Conservation (phyloP, 805 yeast genomes). For the Kodamaea lidongshanica region DNA sequence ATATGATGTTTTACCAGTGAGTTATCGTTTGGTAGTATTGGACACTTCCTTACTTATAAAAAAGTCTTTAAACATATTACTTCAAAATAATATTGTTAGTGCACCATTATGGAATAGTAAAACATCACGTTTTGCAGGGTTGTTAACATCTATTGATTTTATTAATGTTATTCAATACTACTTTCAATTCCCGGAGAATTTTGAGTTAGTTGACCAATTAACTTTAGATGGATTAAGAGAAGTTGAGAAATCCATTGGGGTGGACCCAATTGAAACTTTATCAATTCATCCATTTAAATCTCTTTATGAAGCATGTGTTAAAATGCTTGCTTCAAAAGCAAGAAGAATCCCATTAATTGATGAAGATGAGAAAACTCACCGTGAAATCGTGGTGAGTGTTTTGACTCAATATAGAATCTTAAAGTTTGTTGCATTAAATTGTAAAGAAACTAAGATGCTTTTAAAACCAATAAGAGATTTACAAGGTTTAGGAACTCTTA, state of each 20-base stretch:
- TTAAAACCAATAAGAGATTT: conserved; percentile 69
- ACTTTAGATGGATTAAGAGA: conserved; percentile 81
- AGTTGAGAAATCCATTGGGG: conserved; percentile 83
- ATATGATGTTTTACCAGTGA: conserved; percentile 93
- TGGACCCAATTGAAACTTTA: conserved; percentile 75
- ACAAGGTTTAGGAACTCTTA: conserved; percentile 50
- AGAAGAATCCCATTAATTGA: conserved; percentile 93
- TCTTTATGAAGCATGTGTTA: conserved; percentile 85
- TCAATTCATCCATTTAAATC: conserved; percentile 88
- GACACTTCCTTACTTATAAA: conserved; percentile 88
- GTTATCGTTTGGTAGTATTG: conserved; percentile 84
- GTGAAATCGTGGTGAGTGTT: conserved; percentile 93
- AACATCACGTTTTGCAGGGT: conserved; percentile 87
- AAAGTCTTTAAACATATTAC: conserved; percentile 79
- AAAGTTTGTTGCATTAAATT: conserved; percentile 91
- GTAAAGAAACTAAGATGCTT: conserved; percentile 86
- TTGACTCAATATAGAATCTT: conserved; percentile 93
- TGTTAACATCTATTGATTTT: conserved; percentile 86
- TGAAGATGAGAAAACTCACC: conserved; percentile 82
- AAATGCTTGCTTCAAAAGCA: conserved; percentile 83
- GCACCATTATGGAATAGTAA: conserved; percentile 96
- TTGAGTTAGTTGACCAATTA: conserved; percentile 79
- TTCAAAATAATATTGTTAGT: conserved; percentile 90
- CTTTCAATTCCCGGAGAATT: conserved; percentile 80
- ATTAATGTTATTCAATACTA: conserved; percentile 93